Conservation (phyloP, 495 filamentous ascomycete species). For the Bombardia bombarda region DNA sequence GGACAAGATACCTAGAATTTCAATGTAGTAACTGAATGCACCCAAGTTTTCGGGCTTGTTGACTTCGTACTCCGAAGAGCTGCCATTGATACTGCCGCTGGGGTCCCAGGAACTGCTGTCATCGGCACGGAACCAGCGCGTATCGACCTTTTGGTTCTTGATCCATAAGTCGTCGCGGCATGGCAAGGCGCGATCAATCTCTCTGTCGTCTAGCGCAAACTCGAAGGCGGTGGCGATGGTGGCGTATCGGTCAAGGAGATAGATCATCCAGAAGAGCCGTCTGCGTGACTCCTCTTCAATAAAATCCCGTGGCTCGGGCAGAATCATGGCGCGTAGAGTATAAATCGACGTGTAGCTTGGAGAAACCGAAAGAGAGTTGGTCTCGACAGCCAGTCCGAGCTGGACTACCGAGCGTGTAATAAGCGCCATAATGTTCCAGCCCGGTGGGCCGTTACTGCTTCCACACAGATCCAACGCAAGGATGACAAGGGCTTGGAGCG, state of each 20-base stretch:
- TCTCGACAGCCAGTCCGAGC: slow-evolving; percentile 72
- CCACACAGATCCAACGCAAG: slow-evolving; percentile 72
- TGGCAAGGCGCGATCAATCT: slow-evolving; percentile 79
- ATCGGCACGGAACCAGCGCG: slow-evolving; percentile 65
- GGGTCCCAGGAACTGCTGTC: slow-evolving; percentile 24
- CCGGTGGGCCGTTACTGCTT: slow-evolving; percentile 73
- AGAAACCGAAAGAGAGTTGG: slow-evolving; percentile 62
- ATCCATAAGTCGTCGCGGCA: slow-evolving; percentile 82
- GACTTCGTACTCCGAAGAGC: slow-evolving; percentile 48
- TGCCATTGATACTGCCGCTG: slow-evolving; percentile 3
- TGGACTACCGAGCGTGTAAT: slow-evolving; percentile 83
- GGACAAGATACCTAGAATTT: slow-evolving; percentile 77
- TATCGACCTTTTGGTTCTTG: slow-evolving; percentile 75
- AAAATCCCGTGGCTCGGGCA: slow-evolving; percentile 75
- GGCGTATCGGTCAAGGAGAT: slow-evolving; percentile 79
- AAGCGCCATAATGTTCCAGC: slow-evolving; percentile 82
- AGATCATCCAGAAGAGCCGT: slow-evolving; percentile 88
- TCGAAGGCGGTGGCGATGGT: slow-evolving; percentile 85
- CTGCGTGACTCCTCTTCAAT: slow-evolving; percentile 81
- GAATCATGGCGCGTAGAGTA: slow-evolving; percentile 69
- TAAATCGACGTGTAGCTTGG: slow-evolving; percentile 77
- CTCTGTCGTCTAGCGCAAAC: slow-evolving; percentile 77
- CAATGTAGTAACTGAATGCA: slow-evolving; percentile 77
- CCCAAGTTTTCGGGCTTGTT: slow-evolving; percentile 75
- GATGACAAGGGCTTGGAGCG: slow-evolving; percentile 77